These are phyloP conservation scores for Pyrus communis DNA, from an alignment of 306 rosid genomes.

Conservation along the genomic window DNA sequence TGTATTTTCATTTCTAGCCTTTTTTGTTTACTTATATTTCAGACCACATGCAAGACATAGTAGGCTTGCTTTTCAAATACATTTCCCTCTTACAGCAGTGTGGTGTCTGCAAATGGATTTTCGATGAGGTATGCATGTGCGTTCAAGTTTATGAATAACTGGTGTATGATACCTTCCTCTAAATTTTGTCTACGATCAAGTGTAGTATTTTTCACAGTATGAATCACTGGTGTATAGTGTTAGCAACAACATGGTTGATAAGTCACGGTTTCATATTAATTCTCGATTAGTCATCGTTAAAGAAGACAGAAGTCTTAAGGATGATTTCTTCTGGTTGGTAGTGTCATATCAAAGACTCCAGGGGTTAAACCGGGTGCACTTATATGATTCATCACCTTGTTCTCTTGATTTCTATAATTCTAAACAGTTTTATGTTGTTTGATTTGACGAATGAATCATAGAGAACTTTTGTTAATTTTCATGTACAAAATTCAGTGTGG, in stretches of 20 bases:
- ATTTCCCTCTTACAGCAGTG: conserved; percentile 56
- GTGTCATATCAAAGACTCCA: not conserved
- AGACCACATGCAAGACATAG: conserved; percentile 71
- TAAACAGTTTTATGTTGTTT: too few relatives aligned
- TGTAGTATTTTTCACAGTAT: too few relatives aligned
- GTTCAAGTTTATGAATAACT: not conserved
- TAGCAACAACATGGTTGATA: not conserved
- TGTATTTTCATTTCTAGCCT: not conserved
- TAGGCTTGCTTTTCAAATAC: conserved; percentile 84
- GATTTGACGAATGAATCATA: too few relatives aligned
- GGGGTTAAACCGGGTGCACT: too few relatives aligned
- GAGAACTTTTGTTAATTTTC: not conserved
- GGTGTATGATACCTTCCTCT: too few relatives aligned
- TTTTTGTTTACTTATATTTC: conserved; percentile 12
- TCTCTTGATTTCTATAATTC: not conserved
- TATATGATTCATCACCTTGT: not conserved
- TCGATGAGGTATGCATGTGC: conserved; percentile 63
- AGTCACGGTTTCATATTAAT: not conserved
- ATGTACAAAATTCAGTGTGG: not conserved
- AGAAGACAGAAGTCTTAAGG: not conserved
- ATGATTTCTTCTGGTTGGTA: not conserved
- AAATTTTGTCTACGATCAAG: too few relatives aligned
- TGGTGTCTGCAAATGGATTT: conserved; percentile 85
- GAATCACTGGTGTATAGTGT: not conserved
- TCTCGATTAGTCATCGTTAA: not conserved